Conservation (phyloP, 441 rosid species). For the Adansonia rubrostipa region DNA sequence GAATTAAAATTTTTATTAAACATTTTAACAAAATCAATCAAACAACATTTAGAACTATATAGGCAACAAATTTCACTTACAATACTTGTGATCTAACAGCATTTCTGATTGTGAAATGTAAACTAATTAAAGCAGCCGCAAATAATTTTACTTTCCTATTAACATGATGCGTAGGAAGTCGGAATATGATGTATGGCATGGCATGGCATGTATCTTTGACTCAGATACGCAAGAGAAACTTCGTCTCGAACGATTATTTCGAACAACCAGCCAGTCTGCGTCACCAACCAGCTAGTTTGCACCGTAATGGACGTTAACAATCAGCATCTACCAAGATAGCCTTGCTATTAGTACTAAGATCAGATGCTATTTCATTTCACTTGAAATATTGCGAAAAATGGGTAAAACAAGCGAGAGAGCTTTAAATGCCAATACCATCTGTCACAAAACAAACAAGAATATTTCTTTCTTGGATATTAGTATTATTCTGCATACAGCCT, state of each 20-base stretch:
- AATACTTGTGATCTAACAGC: background rate
- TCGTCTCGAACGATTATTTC: background rate
- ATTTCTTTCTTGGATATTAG: background rate
- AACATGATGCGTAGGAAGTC: background rate
- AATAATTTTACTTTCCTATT: background rate
- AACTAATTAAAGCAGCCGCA: background rate
- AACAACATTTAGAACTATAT: background rate
- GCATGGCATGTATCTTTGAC: background rate
- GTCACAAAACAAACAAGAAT: background rate
- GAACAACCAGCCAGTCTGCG: background rate
- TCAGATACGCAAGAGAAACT: background rate
- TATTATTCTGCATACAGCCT: background rate
- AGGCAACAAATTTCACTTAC: background rate
- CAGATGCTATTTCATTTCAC: background rate
- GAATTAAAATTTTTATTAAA: background rate
- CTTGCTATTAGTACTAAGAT: background rate
- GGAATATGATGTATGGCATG: slow-evolving; percentile 8
- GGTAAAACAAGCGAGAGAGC: background rate
- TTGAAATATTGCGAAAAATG: no score
- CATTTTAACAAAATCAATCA: background rate
- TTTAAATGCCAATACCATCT: background rate
- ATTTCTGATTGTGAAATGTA: background rate
- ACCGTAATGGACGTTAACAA: background rate
- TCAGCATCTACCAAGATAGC: background rate
- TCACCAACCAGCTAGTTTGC: background rate